These are phyloP conservation scores for Seiridium cupressi DNA, from an alignment of 2,329 filamentous ascomycete species.

Conservation along the genomic window DNA sequence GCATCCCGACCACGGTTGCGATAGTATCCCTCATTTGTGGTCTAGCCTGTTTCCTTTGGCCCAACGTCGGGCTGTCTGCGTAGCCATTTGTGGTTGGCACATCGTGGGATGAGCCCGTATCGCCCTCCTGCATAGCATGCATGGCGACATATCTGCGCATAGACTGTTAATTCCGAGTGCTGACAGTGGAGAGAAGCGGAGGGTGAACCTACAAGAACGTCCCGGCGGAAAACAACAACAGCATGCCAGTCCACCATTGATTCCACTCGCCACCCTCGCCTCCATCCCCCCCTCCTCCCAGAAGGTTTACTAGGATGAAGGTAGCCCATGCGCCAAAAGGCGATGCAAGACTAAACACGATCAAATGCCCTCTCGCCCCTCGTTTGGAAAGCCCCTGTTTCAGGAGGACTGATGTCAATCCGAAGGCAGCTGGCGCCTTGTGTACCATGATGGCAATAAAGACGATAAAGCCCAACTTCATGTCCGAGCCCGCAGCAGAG, in stretches of 20 bases:
- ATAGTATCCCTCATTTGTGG: constrained; percentile 68
- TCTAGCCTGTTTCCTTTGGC: constrained; percentile 51
- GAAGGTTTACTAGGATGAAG: constrained; percentile 73
- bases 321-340: constrained; percentile 82
- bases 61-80: constrained; percentile 40
- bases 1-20: constrained; percentile 72
- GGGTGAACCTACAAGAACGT: constrained; percentile 77
- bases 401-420: constrained; percentile 82
- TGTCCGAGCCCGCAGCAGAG: constrained; percentile 72
- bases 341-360: constrained; percentile 89
- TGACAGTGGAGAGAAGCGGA: neutral
- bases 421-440: constrained; percentile 94
- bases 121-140: constrained; percentile 92
- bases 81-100: constrained; percentile 52
- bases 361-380: constrained; percentile 76
- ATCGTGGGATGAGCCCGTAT: constrained; percentile 49
- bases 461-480: constrained; percentile 82
- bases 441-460: constrained; percentile 97
- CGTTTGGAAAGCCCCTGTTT: constrained; percentile 91
- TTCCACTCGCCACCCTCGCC: constrained; percentile 54
- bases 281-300: constrained; percentile 56
- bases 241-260: constrained; percentile 87
- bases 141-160: constrained; percentile 82
- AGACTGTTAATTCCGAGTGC: neutral
- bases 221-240: constrained; percentile 91